Base-by-base conservation (phyloP, 2,329 filamentous ascomycete genomes). In the Penicillium sclerotiorum region DNA sequence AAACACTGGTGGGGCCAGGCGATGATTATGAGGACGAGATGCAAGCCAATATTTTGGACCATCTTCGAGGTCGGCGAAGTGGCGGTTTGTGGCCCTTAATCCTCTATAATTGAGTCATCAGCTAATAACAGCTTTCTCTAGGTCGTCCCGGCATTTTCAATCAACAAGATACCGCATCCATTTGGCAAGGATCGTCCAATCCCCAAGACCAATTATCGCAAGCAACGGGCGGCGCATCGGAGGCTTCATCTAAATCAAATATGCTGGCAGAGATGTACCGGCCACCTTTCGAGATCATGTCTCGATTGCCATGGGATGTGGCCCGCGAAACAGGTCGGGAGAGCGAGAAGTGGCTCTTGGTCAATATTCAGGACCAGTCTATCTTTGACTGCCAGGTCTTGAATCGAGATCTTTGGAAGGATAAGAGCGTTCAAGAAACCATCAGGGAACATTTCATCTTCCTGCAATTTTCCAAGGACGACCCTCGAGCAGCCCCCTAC, bases 401-500 rank as follows among this genome's bases (percentile, higher is more conserved):
- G 15, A 99, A 99, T 67, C 83, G 94, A 37, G 94, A 99, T 68
- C 85, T 97, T 46, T 99, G 94, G 94, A 96, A 96, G 73, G 88
- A 96, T 60, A 72, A 82, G 15, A 81, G 85, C 2, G 84, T 99
- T 49, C 84, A 82, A 61, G 84, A 89, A n/a, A 83, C 95, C 1
- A 80, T 99, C 23, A 83, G 83, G 62, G 93, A 96, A 67, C 92
- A 95, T 73, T 99, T 99, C 68, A 82, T 99, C 59, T 99, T 99
- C 72, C 76, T 99, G 62, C 94, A 99, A 66, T 97, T 94, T 74
- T 85, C 87, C 60, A 96, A 95, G 72, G 86, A 90, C 57, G 91
- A 95, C 60, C 82, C 84, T 0, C 82, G 86, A 30, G 90, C 89
- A 0, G 79, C 84, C 57, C 85, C 90, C 58, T 99, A 95, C 70